Conservation (phyloP, 148 eudicot genomes). For the Nyssa sinensis region DNA sequence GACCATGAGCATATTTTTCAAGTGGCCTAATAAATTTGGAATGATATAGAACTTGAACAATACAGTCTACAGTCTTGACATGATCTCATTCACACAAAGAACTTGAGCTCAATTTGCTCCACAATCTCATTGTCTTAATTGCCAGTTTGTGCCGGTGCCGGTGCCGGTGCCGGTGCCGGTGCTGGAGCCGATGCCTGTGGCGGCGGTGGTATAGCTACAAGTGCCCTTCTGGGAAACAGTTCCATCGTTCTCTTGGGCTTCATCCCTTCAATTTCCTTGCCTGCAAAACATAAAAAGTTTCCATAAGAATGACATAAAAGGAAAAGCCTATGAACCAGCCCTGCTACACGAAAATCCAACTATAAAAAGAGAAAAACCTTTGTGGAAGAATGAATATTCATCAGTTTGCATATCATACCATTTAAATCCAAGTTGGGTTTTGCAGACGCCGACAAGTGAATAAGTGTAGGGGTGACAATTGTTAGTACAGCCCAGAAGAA, state of each 20-base stretch:
- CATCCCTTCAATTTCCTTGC: conserved; percentile 11
- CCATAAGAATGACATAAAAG: not conserved
- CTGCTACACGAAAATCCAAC: too few relatives aligned
- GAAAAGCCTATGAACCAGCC: too few relatives aligned
- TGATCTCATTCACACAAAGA: not conserved
- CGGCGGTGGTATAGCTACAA: conserved; percentile 1
- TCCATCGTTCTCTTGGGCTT: conserved; percentile 13
- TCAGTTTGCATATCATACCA: conserved; percentile 8
- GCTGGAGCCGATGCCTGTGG: conserved; percentile 20
- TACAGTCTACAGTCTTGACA: not conserved
- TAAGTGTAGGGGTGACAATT: conserved; percentile 38
- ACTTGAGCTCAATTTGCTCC: not conserved
- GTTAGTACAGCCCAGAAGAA: conserved; percentile 38
- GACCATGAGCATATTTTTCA: too few relatives aligned
- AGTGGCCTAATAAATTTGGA: not conserved
- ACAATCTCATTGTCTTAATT: not conserved
- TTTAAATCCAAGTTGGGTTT: conserved; percentile 12
- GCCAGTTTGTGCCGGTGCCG: not conserved
- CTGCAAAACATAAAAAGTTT: conserved; percentile 16
- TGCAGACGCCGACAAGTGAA: conserved; percentile 34
- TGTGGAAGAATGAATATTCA: not conserved
- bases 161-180: conserved; percentile 18
- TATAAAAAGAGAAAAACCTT: too few relatives aligned
- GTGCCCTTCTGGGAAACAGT: conserved; percentile 34
- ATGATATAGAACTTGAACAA: not conserved